Evolutionary conservation across 2,329 filamentous ascomycete genomes (phyloP).

Genomic region (Hypoxylon sp.): DNA sequence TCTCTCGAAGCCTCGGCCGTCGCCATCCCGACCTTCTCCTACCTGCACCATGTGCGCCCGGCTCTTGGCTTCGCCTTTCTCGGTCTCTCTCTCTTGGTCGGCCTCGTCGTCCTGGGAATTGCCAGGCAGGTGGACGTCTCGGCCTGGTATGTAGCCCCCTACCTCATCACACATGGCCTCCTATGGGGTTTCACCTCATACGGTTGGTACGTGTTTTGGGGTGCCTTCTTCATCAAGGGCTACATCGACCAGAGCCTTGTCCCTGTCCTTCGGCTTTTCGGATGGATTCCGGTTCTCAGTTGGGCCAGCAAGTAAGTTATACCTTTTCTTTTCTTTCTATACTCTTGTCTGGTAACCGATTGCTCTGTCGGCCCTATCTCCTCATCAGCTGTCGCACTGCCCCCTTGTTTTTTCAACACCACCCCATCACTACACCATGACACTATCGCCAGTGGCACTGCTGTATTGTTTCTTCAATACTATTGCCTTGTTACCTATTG

Average conservation of each 20-base stretch:
- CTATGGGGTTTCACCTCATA: slow-evolving; percentile 5
- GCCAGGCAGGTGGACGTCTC: neutral
- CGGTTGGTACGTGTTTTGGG: slow-evolving; percentile 22
- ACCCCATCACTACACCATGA: too few relatives aligned
- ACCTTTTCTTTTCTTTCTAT: neutral
- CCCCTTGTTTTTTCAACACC: too few relatives aligned
- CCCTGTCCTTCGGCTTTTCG: neutral
- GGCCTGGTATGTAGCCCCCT: neutral
- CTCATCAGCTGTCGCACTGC: too few relatives aligned
- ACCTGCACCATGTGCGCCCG: slow-evolving; percentile 9
- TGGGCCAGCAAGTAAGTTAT: slow-evolving; percentile 5
- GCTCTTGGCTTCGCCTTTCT: slow-evolving; percentile 3
- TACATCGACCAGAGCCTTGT: slow-evolving; percentile 1
- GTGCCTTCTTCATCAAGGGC: neutral
- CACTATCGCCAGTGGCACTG: too few relatives aligned
- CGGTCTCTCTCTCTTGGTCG: neutral
- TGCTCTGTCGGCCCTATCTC: too few relatives aligned
- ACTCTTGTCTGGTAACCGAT: too few relatives aligned
- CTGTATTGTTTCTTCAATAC: too few relatives aligned
- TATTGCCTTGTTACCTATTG: too few relatives aligned
- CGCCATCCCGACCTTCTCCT: neutral
- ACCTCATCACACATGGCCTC: slow-evolving; percentile 10
- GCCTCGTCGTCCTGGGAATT: neutral
- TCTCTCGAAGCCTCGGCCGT: neutral
- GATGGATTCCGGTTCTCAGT: neutral